Percentiles rank a stretch among this genome's conserved stretches.
Evolutionary conservation across 2,329 filamentous ascomycete genomes (phyloP).

Genomic region (Exophiala sp.): DNA sequence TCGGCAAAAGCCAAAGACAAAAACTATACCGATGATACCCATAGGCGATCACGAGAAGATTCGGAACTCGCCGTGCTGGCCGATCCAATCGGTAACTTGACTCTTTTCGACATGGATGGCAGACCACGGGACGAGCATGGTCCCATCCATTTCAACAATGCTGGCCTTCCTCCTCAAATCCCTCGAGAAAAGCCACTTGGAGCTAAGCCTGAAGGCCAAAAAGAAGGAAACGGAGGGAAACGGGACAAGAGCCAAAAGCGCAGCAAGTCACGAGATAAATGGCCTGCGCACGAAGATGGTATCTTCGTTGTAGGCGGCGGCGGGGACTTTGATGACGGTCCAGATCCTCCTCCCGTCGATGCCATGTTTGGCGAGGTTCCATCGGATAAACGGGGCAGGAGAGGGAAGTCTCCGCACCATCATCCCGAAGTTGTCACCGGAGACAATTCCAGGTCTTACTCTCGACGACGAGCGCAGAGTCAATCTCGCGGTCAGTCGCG

Average conservation of each 20-base stretch:
- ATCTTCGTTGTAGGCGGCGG: conserved; percentile 2
- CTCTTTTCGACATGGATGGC: conserved; percentile 22
- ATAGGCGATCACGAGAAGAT: conserved; percentile 17
- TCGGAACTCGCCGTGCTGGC: conserved; percentile 21
- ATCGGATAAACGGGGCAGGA: conserved; percentile 14
- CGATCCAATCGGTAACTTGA: conserved; percentile 22
- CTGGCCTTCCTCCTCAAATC: conserved; percentile 25
- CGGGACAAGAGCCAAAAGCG: conserved; percentile 14
- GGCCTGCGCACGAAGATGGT: conserved; percentile 8
- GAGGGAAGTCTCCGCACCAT: conserved; percentile 17
- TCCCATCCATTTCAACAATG: conserved; percentile 21
- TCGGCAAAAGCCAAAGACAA: conserved; percentile 8
- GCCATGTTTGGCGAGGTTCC: conserved; percentile 7
- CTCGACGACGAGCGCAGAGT: conserved; percentile 12
- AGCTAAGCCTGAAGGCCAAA: conserved; percentile 16
- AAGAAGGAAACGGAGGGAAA: conserved; percentile 19
- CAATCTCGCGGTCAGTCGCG: conserved; percentile 9
- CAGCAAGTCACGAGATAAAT: conserved; percentile 17
- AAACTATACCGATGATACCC: conserved; percentile 12
- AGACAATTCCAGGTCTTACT: conserved; percentile 17
- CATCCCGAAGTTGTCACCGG: conserved; percentile 16
- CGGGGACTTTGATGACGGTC: conserved; percentile 1
- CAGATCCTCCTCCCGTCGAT: conserved; percentile 12
- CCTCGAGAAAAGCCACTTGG: conserved; percentile 25
- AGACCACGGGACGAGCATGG: conserved; percentile 22